phyloP scores from a whole-genome alignment of 2,329 filamentous ascomycete species.

The Aureobasidium sp. region DNA sequence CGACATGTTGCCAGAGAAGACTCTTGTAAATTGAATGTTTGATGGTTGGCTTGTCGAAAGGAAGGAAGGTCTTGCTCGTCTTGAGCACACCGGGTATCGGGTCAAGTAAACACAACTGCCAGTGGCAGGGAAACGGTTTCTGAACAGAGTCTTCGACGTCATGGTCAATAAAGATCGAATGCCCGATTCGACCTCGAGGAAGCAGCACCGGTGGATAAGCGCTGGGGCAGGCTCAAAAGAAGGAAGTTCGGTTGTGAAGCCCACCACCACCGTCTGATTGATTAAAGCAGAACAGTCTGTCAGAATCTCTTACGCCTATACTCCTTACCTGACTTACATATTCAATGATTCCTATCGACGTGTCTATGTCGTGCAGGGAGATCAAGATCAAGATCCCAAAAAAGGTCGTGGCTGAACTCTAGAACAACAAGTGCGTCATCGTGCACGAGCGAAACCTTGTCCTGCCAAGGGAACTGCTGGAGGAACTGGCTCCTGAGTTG shows the following conservation, averaged over 20 bases:
- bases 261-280: neutral
- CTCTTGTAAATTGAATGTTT: neutral
- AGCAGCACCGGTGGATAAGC: neutral
- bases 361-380: neutral
- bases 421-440: neutral
- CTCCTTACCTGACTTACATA: neutral
- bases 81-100: neutral
- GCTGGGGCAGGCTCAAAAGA: neutral
- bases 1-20: neutral
- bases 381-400: neutral
- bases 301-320: neutral
- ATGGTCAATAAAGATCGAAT: neutral
- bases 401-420: neutral
- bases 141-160: constrained; percentile 10
- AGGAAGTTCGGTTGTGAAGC: neutral
- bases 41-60: neutral
- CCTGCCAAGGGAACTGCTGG: neutral
- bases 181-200: neutral
- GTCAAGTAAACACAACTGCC: neutral
- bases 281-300: no score
- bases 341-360: neutral
- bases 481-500: neutral
- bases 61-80: neutral
- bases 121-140: constrained; percentile 1
- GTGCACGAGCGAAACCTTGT: constrained; percentile 1